Base-by-base conservation (phyloP, 2,329 filamentous ascomycete genomes). In the Arthrobotrys sinensis region DNA sequence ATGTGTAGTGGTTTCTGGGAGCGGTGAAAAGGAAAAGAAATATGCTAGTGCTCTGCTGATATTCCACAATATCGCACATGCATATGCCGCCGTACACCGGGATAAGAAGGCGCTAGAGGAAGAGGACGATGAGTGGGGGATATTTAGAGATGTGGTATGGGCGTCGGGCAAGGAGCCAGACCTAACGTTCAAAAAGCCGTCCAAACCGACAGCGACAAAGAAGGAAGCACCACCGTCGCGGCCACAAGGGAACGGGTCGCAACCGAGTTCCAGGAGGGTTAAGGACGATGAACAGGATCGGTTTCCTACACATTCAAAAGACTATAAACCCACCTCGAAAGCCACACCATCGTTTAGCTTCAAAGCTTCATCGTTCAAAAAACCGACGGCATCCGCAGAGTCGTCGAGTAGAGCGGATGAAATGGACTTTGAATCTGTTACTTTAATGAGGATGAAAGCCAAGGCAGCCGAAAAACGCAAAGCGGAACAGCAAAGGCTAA, bases 401-500 rank as follows among this genome's bases (percentile, higher is more conserved):
- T 43, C 34, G 12, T 24, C 24, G 3, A 60, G 64, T 28, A 19
- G 43, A 28, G 32, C 68, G 55, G 48, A 76, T 46, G 67, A 70
- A 4, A 65, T 76, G 24, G 81, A 82, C 60, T 82, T 82, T 40
- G 81, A 82, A 63, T 81, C 76, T 6, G 80, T 81, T 19, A 82
- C 81, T 2, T 38, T 82, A 12, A 82, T 82, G 81, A 80, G 81
- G 32, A 81, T 82, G 80, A 73, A 70, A 38, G 69, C 68, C 5
- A 73, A 80, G 16, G 81, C 80, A 10, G 80, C 81, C 21, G 81
- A 81, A 73, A 82, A 80, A 46, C 71, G 80, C 8, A 71, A 70
- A 55, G 75, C 60, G 21, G 75, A 78, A 11, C 75, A 79, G 46
- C 48, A 79, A 40, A 80, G 64, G 55, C 76, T 82, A 12, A 80